Conservation (phyloP, 192 early-diverging fungal species). For the Coemansia sp. region DNA sequence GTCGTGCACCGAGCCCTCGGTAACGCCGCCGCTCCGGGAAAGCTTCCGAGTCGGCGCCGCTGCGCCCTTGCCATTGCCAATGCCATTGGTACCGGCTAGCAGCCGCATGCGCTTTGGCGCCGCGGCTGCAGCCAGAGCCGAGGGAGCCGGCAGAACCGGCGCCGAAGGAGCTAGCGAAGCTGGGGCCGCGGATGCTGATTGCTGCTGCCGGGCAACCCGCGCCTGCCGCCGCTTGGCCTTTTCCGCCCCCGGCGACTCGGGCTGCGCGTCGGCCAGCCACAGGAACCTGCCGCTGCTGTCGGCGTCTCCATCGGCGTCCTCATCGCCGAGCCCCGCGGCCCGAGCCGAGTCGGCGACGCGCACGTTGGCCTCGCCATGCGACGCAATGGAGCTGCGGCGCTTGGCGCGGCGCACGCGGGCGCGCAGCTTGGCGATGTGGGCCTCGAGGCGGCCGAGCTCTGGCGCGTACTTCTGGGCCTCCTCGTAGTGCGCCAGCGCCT, state of each 20-base stretch:
- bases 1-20: constrained; percentile 47
- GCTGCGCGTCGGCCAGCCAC: constrained; percentile 40
- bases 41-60: too few relatives aligned
- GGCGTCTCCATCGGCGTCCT: background rate
- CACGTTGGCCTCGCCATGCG: constrained; percentile 26
- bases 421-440: constrained; percentile 44
- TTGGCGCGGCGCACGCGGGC: constrained; percentile 23
- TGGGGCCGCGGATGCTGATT: background rate
- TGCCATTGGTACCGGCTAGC: too few relatives aligned
- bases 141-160: background rate
- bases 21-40: constrained; percentile 6
- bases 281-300: constrained; percentile 24
- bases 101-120: too few relatives aligned
- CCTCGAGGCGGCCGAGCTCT: constrained; percentile 41
- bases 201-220: too few relatives aligned
- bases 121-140: background rate
- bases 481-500: constrained; percentile 52
- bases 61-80: background rate
- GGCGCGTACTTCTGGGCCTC: constrained; percentile 48
- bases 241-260: constrained; percentile 44
- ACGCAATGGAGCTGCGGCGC: constrained; percentile 33
- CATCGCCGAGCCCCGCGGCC: background rate
- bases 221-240: constrained; percentile 44
- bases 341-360: background rate
- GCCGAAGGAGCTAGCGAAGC: background rate